Base-by-base conservation (phyloP, 495 filamentous ascomycete genomes). In the Bathelium albidoporum region DNA sequence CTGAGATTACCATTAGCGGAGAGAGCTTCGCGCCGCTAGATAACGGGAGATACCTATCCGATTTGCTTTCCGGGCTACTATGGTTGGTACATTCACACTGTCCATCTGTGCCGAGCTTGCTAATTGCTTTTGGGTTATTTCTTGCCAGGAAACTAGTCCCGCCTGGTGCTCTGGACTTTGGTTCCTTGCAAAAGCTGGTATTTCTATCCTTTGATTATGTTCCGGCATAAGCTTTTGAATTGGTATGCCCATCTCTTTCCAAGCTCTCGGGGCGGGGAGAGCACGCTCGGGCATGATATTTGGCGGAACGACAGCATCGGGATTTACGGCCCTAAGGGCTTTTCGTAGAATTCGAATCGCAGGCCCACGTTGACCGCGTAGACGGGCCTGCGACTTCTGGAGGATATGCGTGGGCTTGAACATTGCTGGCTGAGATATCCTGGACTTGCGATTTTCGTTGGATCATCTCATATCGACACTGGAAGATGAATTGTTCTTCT, bases 191-290 rank as follows among this genome's bases (percentile, higher is more conserved):
- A 55, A 55, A 4, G 26, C 49, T 26, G 49, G 49, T 55, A 55
- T 26, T 24, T 55, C 49, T 55, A 16, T 5, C 29, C 49, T 55
- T 29, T 55, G 49, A 55, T 55, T 55, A 16, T 55, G 49, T 7
- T 55, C 49, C 5, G 49, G 49, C 49, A 55, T 55, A 24, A 55
- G 20, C 22, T 55, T 55, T 4, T 55, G n/a, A 26, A 55, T 55
- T 29, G 49, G 49, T 55, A 55, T 29, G n/a, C 49, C 49, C 49
- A 29, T 55, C 49, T 55, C 49, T 55, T 55, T 24, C 49, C 49
- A 55, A 20, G 49, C 49, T 16, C 49, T 24, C 29, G 49, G 49
- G 16, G 49, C 20, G 5, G 49, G n/a, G 5, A 20, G 10, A 29
- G 49, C 49, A 55, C 20, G 49, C 16, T 55, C 20, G 16, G 49